Evolutionary conservation across 495 filamentous ascomycete species (phyloP).

Genomic region (Podospora pseudopauciseta): DNA sequence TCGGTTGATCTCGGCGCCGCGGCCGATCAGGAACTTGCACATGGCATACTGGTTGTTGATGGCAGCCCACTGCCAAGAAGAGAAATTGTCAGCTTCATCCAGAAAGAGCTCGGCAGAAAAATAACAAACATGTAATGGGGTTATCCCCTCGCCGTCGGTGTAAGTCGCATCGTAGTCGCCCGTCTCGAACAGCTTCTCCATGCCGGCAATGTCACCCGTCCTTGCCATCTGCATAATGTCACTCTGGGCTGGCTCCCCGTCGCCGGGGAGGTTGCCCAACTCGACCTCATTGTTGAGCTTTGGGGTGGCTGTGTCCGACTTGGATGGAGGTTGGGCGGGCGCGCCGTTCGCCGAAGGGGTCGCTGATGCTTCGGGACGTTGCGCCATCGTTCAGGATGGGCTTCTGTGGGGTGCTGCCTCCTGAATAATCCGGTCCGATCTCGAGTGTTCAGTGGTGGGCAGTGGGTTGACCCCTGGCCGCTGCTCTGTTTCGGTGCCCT

Average conservation of each 20-base stretch:
- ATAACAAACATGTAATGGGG: slow-evolving; percentile 80
- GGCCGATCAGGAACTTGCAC: slow-evolving; percentile 89
- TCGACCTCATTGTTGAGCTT: slow-evolving; percentile 66
- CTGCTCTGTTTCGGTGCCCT: neutral
- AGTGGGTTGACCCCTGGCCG: neutral
- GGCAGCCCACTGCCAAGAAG: slow-evolving; percentile 78
- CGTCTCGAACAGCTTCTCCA: slow-evolving; percentile 82
- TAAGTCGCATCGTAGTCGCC: slow-evolving; percentile 78
- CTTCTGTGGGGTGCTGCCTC: neutral
- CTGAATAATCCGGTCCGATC: neutral
- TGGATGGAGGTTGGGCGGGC: slow-evolving; percentile 50
- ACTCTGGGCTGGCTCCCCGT: slow-evolving; percentile 52
- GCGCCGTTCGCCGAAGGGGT: slow-evolving; percentile 29
- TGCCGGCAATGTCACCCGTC: slow-evolving; percentile 76
- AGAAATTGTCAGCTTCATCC: slow-evolving; percentile 29
- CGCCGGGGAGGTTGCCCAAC: slow-evolving; percentile 58
- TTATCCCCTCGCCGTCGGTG: slow-evolving; percentile 86
- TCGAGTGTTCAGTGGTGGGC: neutral
- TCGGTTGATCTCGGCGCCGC: slow-evolving; percentile 86
- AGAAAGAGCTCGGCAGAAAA: neutral
- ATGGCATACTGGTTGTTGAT: slow-evolving; percentile 97
- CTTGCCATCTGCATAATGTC: slow-evolving; percentile 96
- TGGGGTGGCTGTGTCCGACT: slow-evolving; percentile 55
- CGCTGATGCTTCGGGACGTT: slow-evolving; percentile 22
- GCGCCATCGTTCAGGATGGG: slow-evolving; percentile 24